Percentiles rank a stretch among this genome's conserved stretches.
These are phyloP conservation scores for Leishmania braziliensis DNA, from an alignment of 208 protist genomes.

Conservation along the genomic window DNA sequence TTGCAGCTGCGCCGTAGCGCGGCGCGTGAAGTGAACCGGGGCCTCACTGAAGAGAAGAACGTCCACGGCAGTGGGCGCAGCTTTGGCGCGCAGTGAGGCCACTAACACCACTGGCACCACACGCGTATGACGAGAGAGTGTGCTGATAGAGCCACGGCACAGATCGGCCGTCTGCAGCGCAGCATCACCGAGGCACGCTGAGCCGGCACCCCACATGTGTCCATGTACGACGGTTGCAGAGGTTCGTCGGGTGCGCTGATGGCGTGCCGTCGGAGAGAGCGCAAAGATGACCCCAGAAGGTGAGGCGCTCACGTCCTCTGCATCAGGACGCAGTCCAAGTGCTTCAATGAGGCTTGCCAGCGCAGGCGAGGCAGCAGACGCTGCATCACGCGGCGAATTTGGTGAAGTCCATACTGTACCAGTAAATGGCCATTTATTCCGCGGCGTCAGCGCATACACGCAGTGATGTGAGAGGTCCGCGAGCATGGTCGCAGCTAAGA, in stretches of 20 bases:
- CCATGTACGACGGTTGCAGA: slow-evolving; percentile 43
- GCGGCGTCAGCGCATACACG: slow-evolving; percentile 38
- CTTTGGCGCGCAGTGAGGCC: background rate
- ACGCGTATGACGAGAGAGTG: slow-evolving; percentile 16
- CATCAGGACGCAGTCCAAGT: slow-evolving; percentile 4
- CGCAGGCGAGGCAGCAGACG: background rate
- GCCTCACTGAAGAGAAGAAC: slow-evolving; percentile 35
- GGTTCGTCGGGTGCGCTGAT: background rate
- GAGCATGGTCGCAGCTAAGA: slow-evolving; percentile 19
- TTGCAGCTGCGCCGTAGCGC: slow-evolving; percentile 6
- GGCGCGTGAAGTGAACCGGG: slow-evolving; percentile 34
- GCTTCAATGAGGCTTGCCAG: background rate
- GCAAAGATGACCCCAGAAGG: background rate
- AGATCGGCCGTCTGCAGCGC: slow-evolving; percentile 3
- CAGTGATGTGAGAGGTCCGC: slow-evolving; percentile 48
- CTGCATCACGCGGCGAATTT: background rate
- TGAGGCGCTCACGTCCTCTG: background rate
- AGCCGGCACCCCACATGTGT: slow-evolving; percentile 53
- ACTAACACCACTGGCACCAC: slow-evolving; percentile 31
- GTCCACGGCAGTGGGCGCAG: background rate
- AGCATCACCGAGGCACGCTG: background rate
- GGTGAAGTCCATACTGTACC: background rate
- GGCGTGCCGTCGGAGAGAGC: slow-evolving; percentile 5
- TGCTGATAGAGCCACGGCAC: slow-evolving; percentile 9
- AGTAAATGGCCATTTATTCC: background rate